These are phyloP conservation scores for Dictyostelium discoideum DNA, from an alignment of 78 protist genomes.

Conservation along the genomic window DNA sequence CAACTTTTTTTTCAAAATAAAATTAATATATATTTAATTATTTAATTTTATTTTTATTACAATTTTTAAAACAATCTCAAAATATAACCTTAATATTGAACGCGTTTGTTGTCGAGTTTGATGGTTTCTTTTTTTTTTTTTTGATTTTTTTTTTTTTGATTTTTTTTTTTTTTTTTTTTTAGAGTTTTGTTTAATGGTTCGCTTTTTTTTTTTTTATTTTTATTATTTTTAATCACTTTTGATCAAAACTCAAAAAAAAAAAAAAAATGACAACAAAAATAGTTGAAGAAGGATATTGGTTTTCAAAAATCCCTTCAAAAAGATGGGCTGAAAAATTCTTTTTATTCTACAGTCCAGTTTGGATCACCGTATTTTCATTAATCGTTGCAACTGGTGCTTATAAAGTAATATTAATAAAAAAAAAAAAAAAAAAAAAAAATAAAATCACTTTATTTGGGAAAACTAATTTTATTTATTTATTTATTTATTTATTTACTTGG, in stretches of 20 bases:
- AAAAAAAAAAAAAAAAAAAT: not conserved
- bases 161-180: not conserved
- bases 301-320: slow-evolving; percentile 50
- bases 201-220: not conserved
- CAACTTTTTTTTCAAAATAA: too few species aligned
- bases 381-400: slow-evolving; percentile 59
- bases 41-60: too few species aligned
- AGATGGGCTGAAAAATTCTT: slow-evolving; percentile 80
- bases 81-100: too few species aligned
- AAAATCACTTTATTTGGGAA: too few species aligned
- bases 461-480: too few species aligned
- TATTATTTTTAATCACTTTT: not conserved
- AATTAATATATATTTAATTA: too few species aligned
- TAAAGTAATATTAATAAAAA: slow-evolving; percentile 31
- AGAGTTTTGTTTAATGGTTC: not conserved
- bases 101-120: too few species aligned
- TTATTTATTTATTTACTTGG: too few species aligned
- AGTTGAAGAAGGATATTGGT: slow-evolving; percentile 40
- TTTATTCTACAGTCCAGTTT: slow-evolving; percentile 48
- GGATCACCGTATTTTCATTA: slow-evolving; percentile 66
- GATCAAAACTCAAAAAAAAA: not conserved
- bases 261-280: not conserved
- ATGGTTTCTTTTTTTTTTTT: too few species aligned
- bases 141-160: not conserved
- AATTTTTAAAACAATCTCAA: too few species aligned